Conservation (phyloP, 2,329 filamentous ascomycete genomes). For the Blastomyces gilchristii region DNA sequence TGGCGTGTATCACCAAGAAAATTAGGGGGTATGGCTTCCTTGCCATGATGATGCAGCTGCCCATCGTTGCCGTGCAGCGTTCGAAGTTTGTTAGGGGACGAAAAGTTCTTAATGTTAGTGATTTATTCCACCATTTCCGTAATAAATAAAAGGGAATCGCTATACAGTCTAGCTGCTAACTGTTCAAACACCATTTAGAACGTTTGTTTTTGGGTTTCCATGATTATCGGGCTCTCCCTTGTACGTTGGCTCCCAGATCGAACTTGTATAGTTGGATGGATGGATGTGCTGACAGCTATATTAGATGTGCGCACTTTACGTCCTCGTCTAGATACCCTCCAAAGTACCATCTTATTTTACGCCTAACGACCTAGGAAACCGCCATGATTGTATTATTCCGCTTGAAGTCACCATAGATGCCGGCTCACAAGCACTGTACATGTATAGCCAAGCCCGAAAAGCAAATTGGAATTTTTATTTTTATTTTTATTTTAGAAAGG, state of each 20-base stretch:
- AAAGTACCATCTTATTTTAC: background rate
- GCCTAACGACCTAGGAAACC: background rate
- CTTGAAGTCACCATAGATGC: background rate
- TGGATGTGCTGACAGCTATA: conserved; percentile 3
- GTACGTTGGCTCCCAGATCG: conserved; percentile 40
- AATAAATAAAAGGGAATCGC: background rate
- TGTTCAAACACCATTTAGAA: conserved; percentile 40
- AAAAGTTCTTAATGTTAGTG: conserved; percentile 59
- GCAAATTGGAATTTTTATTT: too few species aligned
- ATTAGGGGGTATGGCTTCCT: conserved; percentile 86
- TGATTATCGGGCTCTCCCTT: conserved; percentile 76
- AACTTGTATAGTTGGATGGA: background rate
- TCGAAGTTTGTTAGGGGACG: conserved; percentile 64
- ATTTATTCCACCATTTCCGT: background rate
- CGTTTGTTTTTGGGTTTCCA: conserved; percentile 80
- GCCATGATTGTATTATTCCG: background rate
- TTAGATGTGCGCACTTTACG: conserved; percentile 52
- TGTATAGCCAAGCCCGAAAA: too few species aligned
- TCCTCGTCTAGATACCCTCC: conserved; percentile 38
- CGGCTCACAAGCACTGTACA: background rate
- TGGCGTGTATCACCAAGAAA: conserved; percentile 98
- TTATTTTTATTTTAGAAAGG: too few species aligned
- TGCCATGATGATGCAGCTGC: conserved; percentile 93
- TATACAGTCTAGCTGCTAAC: conserved; percentile 5
- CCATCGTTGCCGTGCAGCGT: conserved; percentile 84